Percentiles rank a stretch among this genome's conserved stretches.
Conservation (phyloP, 1,139 yeast species). For the Yamadazyma membranifaciens region DNA sequence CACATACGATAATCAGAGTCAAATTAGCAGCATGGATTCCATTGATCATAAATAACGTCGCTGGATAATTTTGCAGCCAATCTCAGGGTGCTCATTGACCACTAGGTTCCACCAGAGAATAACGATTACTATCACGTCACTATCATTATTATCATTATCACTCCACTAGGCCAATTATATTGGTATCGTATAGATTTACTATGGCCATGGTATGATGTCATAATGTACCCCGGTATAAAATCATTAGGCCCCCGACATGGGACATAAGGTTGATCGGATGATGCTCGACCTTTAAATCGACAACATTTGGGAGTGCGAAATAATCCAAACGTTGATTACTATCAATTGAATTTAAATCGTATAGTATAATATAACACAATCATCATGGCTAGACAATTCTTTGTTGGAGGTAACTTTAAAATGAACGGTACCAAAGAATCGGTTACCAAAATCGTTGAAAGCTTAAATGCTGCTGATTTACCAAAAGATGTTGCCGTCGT, state of each 20-base stretch:
- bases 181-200: too few relatives aligned
- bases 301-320: background rate
- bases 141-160: too few relatives aligned
- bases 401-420: slow-evolving; percentile 98
- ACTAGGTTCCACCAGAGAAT: too few relatives aligned
- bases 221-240: background rate
- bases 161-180: too few relatives aligned
- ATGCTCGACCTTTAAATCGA: slow-evolving; percentile 13
- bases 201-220: too few relatives aligned
- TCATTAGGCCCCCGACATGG: too few relatives aligned
- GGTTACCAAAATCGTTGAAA: slow-evolving; percentile 77
- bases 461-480: slow-evolving; percentile 75
- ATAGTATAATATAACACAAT: background rate
- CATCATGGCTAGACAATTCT: slow-evolving; percentile 81
- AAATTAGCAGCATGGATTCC: slow-evolving; percentile 23
- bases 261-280: slow-evolving; percentile 16
- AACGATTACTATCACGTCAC: too few relatives aligned
- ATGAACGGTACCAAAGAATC: slow-evolving; percentile 94
- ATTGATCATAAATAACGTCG: background rate
- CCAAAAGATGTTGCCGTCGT: slow-evolving; percentile 85
- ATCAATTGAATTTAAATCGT: background rate
- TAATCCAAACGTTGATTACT: background rate
- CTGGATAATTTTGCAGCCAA: too few relatives aligned
- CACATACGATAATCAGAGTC: slow-evolving; percentile 31
- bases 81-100: too few relatives aligned